Evolutionary conservation across 257 asterid species (phyloP), one percentile per base, ranked within the genome.

Genomic region (Handroanthus guayacan): DNA sequence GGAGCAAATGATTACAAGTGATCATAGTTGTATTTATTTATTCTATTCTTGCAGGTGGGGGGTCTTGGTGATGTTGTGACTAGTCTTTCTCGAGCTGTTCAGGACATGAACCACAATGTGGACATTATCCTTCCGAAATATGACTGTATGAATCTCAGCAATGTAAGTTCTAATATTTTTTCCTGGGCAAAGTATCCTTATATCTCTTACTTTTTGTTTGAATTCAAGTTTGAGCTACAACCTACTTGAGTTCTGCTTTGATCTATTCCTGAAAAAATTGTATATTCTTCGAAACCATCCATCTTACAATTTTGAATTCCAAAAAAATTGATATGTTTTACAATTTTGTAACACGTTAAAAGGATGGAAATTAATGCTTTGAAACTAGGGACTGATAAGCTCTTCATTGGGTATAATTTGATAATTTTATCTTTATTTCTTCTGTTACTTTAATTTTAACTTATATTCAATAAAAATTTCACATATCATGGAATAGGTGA

Each of bases 31-130:
- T 37, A 61, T 58, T 34, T 54, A 16, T 54, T 55, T 54, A 34
- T 79, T 69, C 65, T 39, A 18, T 72, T 80, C 57, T 79, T 81
- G 86, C 95, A 95, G 99, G 98, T 95, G 74, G 99, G 99, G 65
- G 99, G 98, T 69, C 97, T 95, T 69, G 98, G 98, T 79, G 98
- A 93, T 84, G 98, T 95, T 76, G 99, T 95, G 75, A 95, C 99
- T 63, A 90, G 99, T 86, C 97, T 95, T 87, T 93, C 99, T 62
- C 94, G 97, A 77, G 98, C 99, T 39, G 93, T 95, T 72, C 97
- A 91, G 90, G 99, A 95, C 81, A 83, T 91, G 87, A 91, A 91
- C 83, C 98, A 95, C 79, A 90, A 74, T 68, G 95, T 95, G 81
- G 97, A 93, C 66, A 85, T 95, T 62, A 79, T 95, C 80, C 94